Evolutionary conservation across 306 rosid species (phyloP).

Genomic region (Oxytropis ochrocephala): DNA sequence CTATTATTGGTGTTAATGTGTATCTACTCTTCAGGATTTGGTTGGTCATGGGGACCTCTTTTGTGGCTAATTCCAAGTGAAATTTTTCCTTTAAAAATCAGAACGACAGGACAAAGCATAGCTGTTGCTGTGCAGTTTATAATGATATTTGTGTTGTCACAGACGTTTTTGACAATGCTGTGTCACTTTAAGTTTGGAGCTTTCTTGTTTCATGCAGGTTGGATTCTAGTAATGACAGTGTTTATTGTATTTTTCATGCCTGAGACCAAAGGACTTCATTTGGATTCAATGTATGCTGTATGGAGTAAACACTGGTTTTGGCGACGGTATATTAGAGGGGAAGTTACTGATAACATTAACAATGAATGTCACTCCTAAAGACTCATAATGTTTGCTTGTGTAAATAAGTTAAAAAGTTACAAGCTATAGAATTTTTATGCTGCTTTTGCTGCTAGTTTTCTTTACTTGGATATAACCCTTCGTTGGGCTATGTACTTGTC

Average conservation of each 20-base stretch:
- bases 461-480: too few species aligned
- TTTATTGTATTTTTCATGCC: constrained; percentile 48
- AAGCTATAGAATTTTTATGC: neutral
- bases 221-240: constrained; percentile 48
- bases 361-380: neutral
- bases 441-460: neutral
- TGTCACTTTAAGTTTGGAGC: constrained; percentile 62
- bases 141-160: constrained; percentile 43
- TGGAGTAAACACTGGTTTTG: constrained; percentile 67
- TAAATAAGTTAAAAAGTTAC: too few species aligned
- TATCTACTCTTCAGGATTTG: constrained; percentile 46
- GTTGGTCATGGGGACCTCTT: constrained; percentile 69
- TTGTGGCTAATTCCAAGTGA: constrained; percentile 61
- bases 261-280: constrained; percentile 60
- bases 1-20: constrained; percentile 45
- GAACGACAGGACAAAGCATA: constrained; percentile 46
- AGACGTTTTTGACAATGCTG: constrained; percentile 60
- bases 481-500: too few species aligned
- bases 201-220: constrained; percentile 52
- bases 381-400: neutral
- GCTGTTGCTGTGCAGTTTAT: constrained; percentile 38
- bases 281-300: constrained; percentile 34
- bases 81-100: constrained; percentile 40
- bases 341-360: neutral
- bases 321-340: constrained; percentile 33